These are phyloP conservation scores for Dichotomopilus funicola DNA, from an alignment of 2,329 filamentous ascomycete species.

Conservation along the genomic window DNA sequence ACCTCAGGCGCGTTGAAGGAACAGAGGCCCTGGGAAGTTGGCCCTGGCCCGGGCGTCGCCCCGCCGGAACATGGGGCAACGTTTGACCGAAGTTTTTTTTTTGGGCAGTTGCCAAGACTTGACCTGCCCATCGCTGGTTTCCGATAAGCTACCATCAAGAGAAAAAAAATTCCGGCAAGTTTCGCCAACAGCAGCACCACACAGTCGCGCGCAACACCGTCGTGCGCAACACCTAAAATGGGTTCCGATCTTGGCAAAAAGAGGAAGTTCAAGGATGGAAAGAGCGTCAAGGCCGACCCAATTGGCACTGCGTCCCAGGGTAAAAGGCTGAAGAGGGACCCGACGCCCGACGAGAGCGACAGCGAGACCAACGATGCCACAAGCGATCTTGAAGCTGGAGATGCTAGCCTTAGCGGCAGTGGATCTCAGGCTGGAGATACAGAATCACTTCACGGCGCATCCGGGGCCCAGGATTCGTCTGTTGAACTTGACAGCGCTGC, in stretches of 20 bases:
- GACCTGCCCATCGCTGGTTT: not conserved
- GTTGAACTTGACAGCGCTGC: slow-evolving; percentile 30
- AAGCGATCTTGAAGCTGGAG: slow-evolving; percentile 7
- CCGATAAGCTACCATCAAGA: slow-evolving; percentile 3
- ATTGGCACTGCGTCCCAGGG: slow-evolving; percentile 8
- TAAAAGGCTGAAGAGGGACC: slow-evolving; percentile 23
- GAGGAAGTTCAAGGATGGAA: slow-evolving; percentile 31
- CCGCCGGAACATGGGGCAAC: slow-evolving; percentile 6
- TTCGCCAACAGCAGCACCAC: not conserved
- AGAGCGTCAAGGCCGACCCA: slow-evolving; percentile 19
- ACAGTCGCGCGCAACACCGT: not conserved
- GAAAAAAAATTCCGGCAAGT: slow-evolving; percentile 11
- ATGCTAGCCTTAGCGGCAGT: slow-evolving; percentile 5
- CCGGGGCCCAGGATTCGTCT: slow-evolving; percentile 28
- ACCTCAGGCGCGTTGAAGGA: too few relatives aligned
- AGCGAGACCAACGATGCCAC: slow-evolving; percentile 14
- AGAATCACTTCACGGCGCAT: slow-evolving; percentile 22
- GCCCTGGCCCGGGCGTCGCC: not conserved
- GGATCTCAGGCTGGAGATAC: slow-evolving; percentile 9
- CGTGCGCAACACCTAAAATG: slow-evolving; percentile 21
- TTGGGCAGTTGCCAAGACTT: not conserved
- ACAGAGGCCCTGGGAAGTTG: too few relatives aligned
- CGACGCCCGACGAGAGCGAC: slow-evolving; percentile 21
- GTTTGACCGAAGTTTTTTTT: not conserved
- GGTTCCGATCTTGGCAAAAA: slow-evolving; percentile 31